These are phyloP conservation scores for Brassica hybrid DNA, from an alignment of 441 rosid genomes.

Conservation along the genomic window DNA sequence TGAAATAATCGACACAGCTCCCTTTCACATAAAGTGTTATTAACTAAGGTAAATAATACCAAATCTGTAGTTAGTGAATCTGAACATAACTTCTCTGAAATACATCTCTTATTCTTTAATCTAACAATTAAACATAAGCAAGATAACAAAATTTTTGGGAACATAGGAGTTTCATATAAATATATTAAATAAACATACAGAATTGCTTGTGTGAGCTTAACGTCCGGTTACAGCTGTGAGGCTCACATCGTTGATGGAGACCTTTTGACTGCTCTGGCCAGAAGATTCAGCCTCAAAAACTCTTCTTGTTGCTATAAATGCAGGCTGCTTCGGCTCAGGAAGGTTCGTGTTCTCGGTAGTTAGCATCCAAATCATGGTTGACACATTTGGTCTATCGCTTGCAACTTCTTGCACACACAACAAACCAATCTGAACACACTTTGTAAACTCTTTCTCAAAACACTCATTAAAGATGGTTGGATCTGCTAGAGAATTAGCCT, in stretches of 20 bases:
- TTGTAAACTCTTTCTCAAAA: too few species aligned
- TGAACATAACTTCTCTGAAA: neutral
- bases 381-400: too few species aligned
- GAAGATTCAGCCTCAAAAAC: slow-evolving; percentile 47
- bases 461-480: slow-evolving; percentile 20
- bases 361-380: too few species aligned
- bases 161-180: neutral
- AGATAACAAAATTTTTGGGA: too few species aligned
- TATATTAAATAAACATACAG: neutral
- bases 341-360: too few species aligned
- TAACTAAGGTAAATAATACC: neutral
- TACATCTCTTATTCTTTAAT: neutral
- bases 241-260: slow-evolving; percentile 32
- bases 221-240: slow-evolving; percentile 42
- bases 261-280: slow-evolving; percentile 35
- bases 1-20: neutral
- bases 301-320: slow-evolving; percentile 45
- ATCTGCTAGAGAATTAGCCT: slow-evolving; percentile 44
- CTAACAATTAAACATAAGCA: neutral
- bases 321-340: slow-evolving; percentile 41
- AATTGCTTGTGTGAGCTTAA: slow-evolving; percentile 20
- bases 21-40: neutral
- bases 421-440: too few species aligned
- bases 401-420: too few species aligned
- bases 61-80: neutral